Percentiles rank a stretch among this genome's conserved stretches.
These are phyloP conservation scores for Leccinum arenicola DNA, from an alignment of 768 basidiomycete genomes.

Conservation along the genomic window DNA sequence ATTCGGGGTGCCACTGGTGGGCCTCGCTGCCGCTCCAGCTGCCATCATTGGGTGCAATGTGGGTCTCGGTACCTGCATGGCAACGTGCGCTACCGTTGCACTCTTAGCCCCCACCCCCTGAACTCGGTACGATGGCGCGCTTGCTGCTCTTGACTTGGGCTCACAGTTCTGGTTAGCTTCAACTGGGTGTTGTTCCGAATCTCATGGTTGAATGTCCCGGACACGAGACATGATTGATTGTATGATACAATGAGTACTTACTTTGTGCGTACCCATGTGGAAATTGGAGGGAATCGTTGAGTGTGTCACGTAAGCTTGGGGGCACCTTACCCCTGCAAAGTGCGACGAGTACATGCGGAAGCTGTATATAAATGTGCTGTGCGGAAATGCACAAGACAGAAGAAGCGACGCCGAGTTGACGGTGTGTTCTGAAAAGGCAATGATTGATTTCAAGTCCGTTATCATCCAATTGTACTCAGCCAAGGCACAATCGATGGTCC, in stretches of 20 bases:
- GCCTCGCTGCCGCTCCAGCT: conserved; percentile 15
- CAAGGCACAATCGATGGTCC: too few relatives aligned
- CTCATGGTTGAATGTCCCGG: too few relatives aligned
- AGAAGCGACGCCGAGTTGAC: conserved; percentile 46
- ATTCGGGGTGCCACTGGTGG: conserved; percentile 18
- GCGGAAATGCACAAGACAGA: conserved; percentile 48
- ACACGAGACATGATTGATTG: too few relatives aligned
- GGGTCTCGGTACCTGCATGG: conserved; percentile 13
- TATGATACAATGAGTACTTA: too few relatives aligned
- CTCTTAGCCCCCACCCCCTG: conserved; percentile 24
- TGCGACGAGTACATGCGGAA: conserved; percentile 50
- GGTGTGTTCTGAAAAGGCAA: conserved; percentile 55
- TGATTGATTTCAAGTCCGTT: conserved; percentile 33
- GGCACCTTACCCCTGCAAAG: conserved; percentile 61
- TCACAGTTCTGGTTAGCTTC: too few relatives aligned
- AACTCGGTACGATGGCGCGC: not conserved
- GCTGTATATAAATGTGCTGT: conserved; percentile 64
- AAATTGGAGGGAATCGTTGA: not conserved
- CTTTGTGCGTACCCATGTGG: not conserved
- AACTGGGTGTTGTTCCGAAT: too few relatives aligned
- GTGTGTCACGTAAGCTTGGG: too few relatives aligned
- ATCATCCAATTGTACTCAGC: too few relatives aligned
- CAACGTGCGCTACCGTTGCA: conserved; percentile 7
- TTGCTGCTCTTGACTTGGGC: too few relatives aligned
- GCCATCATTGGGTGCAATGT: conserved; percentile 23